Percentiles rank a stretch among this genome's conserved stretches.
Conservation (phyloP, 108 stramenopile species). For the Cyclostephanos tholiformis region DNA sequence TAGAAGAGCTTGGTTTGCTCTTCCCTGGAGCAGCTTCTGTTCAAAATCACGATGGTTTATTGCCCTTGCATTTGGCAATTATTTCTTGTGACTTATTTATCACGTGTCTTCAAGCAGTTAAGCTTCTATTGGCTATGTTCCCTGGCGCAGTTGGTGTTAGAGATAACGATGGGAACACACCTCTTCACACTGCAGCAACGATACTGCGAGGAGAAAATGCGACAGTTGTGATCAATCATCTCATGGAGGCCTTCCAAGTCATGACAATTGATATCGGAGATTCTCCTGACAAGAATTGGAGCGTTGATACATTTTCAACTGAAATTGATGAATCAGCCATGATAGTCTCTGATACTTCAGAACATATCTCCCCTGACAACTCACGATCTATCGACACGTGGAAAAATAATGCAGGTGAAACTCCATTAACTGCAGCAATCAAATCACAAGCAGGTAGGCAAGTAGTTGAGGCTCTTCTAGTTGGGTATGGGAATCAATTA, state of each 20-base stretch:
- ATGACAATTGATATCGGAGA: constrained; percentile 5
- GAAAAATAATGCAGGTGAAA: constrained; percentile 67
- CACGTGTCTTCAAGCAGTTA: constrained; percentile 33
- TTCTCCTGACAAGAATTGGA: constrained; percentile 21
- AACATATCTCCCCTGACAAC: constrained; percentile 25
- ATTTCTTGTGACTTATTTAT: constrained; percentile 52
- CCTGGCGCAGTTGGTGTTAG: constrained; percentile 68
- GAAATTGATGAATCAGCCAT: constrained; percentile 48
- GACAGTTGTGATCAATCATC: constrained; percentile 64
- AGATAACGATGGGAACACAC: constrained; percentile 85
- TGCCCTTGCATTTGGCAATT: constrained; percentile 79
- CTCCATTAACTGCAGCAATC: constrained; percentile 69
- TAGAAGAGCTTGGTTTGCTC: constrained; percentile 65
- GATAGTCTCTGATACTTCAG: constrained; percentile 21
- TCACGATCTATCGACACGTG: constrained; percentile 33
- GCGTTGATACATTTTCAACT: constrained; percentile 30
- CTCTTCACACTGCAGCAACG: constrained; percentile 76
- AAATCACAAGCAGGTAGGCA: constrained; percentile 65
- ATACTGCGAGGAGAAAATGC: constrained; percentile 64
- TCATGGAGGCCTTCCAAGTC: constrained; percentile 62
- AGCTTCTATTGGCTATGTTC: constrained; percentile 62
- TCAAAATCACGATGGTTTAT: constrained; percentile 84
- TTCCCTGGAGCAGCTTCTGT: constrained; percentile 86
- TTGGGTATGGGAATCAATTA: constrained; percentile 59
- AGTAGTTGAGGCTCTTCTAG: constrained; percentile 70